Evolutionary conservation across 768 basidiomycete genomes (phyloP).

Genomic region (Hypholoma sublateritium): DNA sequence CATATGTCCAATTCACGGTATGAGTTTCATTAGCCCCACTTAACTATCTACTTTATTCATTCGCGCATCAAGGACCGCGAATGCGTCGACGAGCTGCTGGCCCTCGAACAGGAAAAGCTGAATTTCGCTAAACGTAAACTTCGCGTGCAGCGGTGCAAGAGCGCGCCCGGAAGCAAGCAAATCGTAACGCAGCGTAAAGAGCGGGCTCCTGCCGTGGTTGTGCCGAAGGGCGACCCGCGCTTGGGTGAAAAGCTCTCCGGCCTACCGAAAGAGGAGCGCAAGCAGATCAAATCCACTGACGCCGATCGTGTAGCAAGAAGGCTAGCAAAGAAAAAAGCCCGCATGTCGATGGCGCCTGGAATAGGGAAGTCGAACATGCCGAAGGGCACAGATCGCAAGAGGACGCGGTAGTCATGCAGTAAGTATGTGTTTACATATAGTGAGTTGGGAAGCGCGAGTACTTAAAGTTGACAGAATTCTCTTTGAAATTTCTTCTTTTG

Average conservation of each 20-base stretch:
- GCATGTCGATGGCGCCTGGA: constrained; percentile 44
- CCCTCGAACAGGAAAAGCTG: constrained; percentile 72
- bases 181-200: constrained; percentile 15
- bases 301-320: constrained; percentile 80
- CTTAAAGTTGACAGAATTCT: too few species aligned
- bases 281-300: constrained; percentile 76
- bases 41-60: neutral
- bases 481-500: too few species aligned
- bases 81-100: constrained; percentile 91
- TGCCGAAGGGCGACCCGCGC: constrained; percentile 79
- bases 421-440: too few species aligned
- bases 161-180: constrained; percentile 42
- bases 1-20: constrained; percentile 87
- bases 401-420: constrained; percentile 11
- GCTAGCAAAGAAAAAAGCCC: constrained; percentile 86
- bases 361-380: constrained; percentile 29
- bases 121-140: constrained; percentile 93
- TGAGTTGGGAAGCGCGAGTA: too few species aligned
- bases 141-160: constrained; percentile 89
- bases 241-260: constrained; percentile 78
- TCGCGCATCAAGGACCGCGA: constrained; percentile 65
- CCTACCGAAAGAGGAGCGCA: constrained; percentile 84
- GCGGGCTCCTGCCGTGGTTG: constrained; percentile 19
- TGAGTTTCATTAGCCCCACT: constrained; percentile 23
- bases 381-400: constrained; percentile 18